Percentiles rank a stretch among this genome's conserved stretches.
Conservation (phyloP, 1,139 yeast genomes). For the Blastobotrys indianensis region DNA sequence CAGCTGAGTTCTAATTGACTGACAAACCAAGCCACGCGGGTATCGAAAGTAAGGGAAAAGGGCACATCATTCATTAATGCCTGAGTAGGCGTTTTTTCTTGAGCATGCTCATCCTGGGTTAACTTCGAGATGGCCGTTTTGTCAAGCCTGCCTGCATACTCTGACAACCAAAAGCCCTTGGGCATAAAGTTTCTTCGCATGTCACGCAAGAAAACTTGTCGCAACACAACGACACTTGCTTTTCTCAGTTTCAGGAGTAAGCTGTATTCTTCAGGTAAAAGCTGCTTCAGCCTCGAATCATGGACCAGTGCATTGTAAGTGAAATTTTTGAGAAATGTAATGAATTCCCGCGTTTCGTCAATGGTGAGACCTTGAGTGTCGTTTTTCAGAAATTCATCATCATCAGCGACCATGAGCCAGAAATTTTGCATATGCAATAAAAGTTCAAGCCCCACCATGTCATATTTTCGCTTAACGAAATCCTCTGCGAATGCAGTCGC, state of each 20-base stretch:
- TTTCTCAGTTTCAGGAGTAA: constrained; percentile 28
- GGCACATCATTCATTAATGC: constrained; percentile 52
- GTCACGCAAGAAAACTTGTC: constrained; percentile 66
- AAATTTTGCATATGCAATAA: constrained; percentile 51
- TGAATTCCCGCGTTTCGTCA: constrained; percentile 43
- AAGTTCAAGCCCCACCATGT: constrained; percentile 29
- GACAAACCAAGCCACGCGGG: no score
- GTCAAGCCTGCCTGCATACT: constrained; percentile 8
- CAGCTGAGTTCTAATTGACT: no score
- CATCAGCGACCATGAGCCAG: constrained; percentile 62
- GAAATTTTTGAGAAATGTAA: constrained; percentile 48
- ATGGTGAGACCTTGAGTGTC: constrained; percentile 37
- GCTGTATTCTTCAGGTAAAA: no score
- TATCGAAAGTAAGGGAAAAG: constrained; percentile 68
- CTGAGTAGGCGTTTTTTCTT: no score
- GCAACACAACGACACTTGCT: constrained; percentile 46
- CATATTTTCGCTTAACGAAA: neutral
- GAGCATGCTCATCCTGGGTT: neutral
- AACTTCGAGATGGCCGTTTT: constrained; percentile 16
- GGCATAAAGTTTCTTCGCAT: constrained; percentile 55
- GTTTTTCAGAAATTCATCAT: constrained; percentile 45
- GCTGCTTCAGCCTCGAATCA: no score
- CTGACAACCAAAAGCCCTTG: constrained; percentile 49
- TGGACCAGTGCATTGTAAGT: constrained; percentile 29
- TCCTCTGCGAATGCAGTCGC: neutral